A percentile compares a stretch with the other conserved stretches of the same genome.
phyloP scores from a whole-genome alignment of 2,329 filamentous ascomycete species.

The Monilinia vaccinii-corymbosi region DNA sequence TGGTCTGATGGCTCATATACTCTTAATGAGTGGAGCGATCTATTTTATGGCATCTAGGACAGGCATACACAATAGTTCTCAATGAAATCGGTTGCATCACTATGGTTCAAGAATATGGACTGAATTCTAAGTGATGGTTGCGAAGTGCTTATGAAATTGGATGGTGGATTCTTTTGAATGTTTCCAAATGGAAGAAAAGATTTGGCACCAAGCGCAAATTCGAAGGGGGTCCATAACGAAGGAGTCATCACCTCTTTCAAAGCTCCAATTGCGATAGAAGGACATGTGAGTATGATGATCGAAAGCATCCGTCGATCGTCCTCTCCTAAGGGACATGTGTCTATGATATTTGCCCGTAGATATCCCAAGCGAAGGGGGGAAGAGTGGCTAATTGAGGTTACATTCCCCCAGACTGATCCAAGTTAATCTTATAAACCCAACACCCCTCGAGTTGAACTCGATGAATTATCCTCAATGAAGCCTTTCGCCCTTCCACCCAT shows the following conservation, averaged over 20 bases:
- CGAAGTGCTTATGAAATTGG: neutral
- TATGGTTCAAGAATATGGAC: neutral
- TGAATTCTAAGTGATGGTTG: neutral
- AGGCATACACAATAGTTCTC: constrained; percentile 1
- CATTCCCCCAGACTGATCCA: neutral
- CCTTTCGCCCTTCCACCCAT: neutral
- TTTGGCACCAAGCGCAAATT: neutral
- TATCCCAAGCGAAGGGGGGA: neutral
- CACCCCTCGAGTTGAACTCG: no score
- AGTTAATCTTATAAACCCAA: neutral
- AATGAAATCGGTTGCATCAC: constrained; percentile 4
- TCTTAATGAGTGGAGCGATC: constrained; percentile 5
- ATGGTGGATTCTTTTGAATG: neutral
- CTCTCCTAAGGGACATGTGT: neutral
- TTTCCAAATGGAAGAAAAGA: neutral
- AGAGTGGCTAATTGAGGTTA: neutral
- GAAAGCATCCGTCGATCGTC: neutral
- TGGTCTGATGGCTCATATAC: constrained; percentile 9
- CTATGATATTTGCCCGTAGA: neutral
- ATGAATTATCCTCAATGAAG: no score
- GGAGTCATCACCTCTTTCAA: neutral
- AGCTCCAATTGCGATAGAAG: neutral
- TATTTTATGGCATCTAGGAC: constrained; percentile 1
- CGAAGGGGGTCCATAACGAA: neutral
- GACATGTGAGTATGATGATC: neutral